These are phyloP conservation scores for Hypoxylon trugodes DNA, from an alignment of 495 filamentous ascomycete species.

Conservation along the genomic window DNA sequence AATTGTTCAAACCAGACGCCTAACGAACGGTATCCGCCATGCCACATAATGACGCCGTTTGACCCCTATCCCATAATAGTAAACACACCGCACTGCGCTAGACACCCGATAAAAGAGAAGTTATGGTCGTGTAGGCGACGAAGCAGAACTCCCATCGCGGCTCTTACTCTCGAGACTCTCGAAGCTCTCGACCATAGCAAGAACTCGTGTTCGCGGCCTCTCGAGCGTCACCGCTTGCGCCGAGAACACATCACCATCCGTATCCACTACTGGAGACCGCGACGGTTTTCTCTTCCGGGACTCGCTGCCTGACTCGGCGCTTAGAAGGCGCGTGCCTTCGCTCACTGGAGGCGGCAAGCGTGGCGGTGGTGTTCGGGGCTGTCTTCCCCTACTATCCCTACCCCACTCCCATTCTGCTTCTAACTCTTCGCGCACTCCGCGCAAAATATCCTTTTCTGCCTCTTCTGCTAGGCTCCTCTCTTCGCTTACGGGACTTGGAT, in stretches of 20 bases:
- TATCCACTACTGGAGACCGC: conserved; percentile 26
- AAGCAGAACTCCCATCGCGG: conserved; percentile 44
- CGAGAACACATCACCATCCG: conserved; percentile 38
- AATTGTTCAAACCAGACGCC: conserved; percentile 7
- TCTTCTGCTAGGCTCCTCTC: conserved; percentile 18
- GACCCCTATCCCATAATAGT: neutral
- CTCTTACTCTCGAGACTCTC: conserved; percentile 44
- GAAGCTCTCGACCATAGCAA: conserved; percentile 58
- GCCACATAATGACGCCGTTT: conserved; percentile 4
- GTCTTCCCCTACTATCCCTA: conserved; percentile 14
- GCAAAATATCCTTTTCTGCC: conserved; percentile 23
- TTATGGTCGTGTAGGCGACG: conserved; percentile 40
- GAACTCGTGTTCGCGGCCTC: conserved; percentile 50
- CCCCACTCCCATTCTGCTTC: conserved; percentile 35
- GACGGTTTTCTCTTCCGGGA: conserved; percentile 34
- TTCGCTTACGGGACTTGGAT: conserved; percentile 26
- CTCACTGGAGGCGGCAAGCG: neutral
- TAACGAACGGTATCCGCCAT: conserved; percentile 6
- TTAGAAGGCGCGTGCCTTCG: conserved; percentile 18
- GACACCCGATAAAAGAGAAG: too few species aligned
- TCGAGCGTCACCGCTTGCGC: conserved; percentile 42
- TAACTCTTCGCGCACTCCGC: conserved; percentile 33
- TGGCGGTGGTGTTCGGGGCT: neutral
- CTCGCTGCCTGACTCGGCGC: conserved; percentile 23
- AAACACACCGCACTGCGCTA: too few species aligned